These are phyloP conservation scores for Dendryphion nanum DNA, from an alignment of 2,329 filamentous ascomycete genomes.

Conservation along the genomic window DNA sequence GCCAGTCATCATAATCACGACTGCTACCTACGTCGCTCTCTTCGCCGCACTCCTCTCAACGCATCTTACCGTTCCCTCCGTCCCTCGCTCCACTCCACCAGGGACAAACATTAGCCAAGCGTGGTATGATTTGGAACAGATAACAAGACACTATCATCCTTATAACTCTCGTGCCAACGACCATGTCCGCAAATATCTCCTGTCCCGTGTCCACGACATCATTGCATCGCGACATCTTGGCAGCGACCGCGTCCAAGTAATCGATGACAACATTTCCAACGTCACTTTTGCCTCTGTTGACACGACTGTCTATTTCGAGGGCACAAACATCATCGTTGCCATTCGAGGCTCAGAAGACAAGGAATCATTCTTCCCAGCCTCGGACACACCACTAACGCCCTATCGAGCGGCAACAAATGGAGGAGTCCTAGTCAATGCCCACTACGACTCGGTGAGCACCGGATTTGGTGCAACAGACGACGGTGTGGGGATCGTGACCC, in stretches of 20 bases:
- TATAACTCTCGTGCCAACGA: conserved; percentile 88
- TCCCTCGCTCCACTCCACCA: conserved; percentile 54
- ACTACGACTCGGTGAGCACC: conserved; percentile 91
- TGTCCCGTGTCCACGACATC: conserved; percentile 69
- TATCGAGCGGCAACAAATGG: conserved; percentile 54
- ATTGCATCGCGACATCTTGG: conserved; percentile 55
- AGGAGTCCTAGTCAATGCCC: conserved; percentile 88
- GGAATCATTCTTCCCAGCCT: conserved; percentile 69
- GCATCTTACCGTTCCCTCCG: conserved; percentile 71
- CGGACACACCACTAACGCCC: conserved; percentile 38
- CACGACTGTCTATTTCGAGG: conserved; percentile 77
- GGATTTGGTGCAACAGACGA: conserved; percentile 93
- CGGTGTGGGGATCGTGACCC: conserved; percentile 82
- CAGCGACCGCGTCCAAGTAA: conserved; percentile 58
- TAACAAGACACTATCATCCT: conserved; percentile 78
- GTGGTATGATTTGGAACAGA: conserved; percentile 75
- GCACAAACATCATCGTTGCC: conserved; percentile 88
- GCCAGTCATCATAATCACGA: conserved; percentile 79
- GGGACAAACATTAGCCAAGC: conserved; percentile 82
- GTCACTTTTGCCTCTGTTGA: conserved; percentile 63
- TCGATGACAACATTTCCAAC: conserved; percentile 78
- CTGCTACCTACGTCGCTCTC: conserved; percentile 73
- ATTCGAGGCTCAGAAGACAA: conserved; percentile 75
- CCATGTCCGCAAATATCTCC: conserved; percentile 71
- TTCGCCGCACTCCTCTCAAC: conserved; percentile 69